These are phyloP conservation scores for Trichoderma sp. DNA, from an alignment of 2,329 filamentous ascomycete genomes.

Conservation along the genomic window DNA sequence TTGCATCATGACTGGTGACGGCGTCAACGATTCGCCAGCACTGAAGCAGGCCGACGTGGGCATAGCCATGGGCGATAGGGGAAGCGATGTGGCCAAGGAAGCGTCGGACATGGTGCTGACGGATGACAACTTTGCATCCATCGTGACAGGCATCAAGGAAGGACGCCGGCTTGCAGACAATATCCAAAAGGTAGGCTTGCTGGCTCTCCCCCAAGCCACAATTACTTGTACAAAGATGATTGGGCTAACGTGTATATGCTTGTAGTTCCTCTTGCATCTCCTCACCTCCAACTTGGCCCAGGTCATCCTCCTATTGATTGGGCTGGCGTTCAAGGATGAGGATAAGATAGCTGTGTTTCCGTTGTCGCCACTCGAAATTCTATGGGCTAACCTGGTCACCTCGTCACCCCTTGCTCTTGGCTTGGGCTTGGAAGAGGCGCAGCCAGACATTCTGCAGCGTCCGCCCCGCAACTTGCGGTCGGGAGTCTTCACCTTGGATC, in stretches of 20 bases:
- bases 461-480: slow-evolving; percentile 59
- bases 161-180: slow-evolving; percentile 69
- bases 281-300: slow-evolving; percentile 69
- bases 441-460: slow-evolving; percentile 64
- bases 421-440: slow-evolving; percentile 66
- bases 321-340: slow-evolving; percentile 64
- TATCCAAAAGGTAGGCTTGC: slow-evolving; percentile 62
- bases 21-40: slow-evolving; percentile 72
- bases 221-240: background rate
- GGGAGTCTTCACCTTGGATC: slow-evolving; percentile 62
- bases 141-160: slow-evolving; percentile 69
- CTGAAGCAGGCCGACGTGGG: slow-evolving; percentile 71
- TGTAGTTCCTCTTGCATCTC: slow-evolving; percentile 60
- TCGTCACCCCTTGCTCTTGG: slow-evolving; percentile 70
- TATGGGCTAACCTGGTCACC: slow-evolving; percentile 75
- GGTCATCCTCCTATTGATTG: slow-evolving; percentile 65
- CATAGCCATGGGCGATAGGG: slow-evolving; percentile 70
- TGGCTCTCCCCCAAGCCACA: background rate
- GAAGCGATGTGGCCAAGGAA: slow-evolving; percentile 73
- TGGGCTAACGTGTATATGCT: slow-evolving; percentile 21
- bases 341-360: slow-evolving; percentile 63
- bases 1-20: slow-evolving; percentile 73
- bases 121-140: slow-evolving; percentile 84
- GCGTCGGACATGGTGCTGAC: slow-evolving; percentile 85
- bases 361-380: slow-evolving; percentile 68